Percentiles rank a stretch among this genome's conserved stretches.
Evolutionary conservation across 2,329 filamentous ascomycete genomes (phyloP).

Genomic region (Sporothrix protearum): DNA sequence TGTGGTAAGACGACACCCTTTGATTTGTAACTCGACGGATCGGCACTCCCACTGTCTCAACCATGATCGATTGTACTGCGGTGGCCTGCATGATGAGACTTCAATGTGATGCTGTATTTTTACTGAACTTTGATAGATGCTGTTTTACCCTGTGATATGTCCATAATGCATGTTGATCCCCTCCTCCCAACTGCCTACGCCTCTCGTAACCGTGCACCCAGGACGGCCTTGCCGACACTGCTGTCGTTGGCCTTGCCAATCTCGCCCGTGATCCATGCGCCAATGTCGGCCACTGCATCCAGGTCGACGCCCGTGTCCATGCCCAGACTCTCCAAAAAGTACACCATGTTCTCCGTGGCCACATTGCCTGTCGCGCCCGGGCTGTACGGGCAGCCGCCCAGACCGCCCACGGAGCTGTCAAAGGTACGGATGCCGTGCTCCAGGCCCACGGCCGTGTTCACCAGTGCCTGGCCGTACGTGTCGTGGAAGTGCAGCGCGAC

Average conservation of each 20-base stretch:
- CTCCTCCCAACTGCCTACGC: background rate
- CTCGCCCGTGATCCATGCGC: slow-evolving; percentile 66
- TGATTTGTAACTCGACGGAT: background rate
- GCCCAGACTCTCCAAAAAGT: slow-evolving; percentile 70
- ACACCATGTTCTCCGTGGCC: slow-evolving; percentile 78
- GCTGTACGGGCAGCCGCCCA: slow-evolving; percentile 82
- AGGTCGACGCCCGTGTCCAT: slow-evolving; percentile 71
- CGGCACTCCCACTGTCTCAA: background rate
- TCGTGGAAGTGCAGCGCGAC: slow-evolving; percentile 86
- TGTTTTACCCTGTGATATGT: background rate
- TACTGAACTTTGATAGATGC: background rate
- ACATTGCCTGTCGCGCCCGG: slow-evolving; percentile 85
- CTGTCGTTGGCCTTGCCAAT: slow-evolving; percentile 62
- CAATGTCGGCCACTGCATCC: slow-evolving; percentile 63
- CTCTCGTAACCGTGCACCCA: slow-evolving; percentile 45
- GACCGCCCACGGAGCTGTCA: slow-evolving; percentile 73
- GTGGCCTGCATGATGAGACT: background rate
- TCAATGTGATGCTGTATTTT: background rate
- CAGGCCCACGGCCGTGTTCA: slow-evolving; percentile 73
- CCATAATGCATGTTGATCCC: background rate
- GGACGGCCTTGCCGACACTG: slow-evolving; percentile 59
- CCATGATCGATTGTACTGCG: background rate
- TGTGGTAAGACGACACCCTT: background rate
- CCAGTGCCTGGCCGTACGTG: slow-evolving; percentile 80
- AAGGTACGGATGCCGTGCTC: slow-evolving; percentile 76